Evolutionary conservation across 2,329 filamentous ascomycete species (phyloP).

Genomic region (Zelopaecilomyces penicillatus): DNA sequence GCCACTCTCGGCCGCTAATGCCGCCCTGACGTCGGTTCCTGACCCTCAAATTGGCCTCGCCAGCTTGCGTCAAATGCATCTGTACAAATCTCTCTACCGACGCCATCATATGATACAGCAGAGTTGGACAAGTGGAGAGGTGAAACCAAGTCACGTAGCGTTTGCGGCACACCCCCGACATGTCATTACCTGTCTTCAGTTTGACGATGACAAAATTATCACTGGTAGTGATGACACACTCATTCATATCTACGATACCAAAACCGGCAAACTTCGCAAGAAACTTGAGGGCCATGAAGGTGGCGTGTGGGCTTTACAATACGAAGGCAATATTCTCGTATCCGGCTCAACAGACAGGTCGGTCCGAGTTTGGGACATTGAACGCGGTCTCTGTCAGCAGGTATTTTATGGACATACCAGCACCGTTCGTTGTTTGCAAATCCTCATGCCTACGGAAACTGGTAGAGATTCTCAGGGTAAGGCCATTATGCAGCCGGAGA

Average conservation of each 20-base stretch:
- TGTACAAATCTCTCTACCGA: slow-evolving; percentile 94
- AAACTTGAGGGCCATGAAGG: slow-evolving; percentile 90
- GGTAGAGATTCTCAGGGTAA: slow-evolving; percentile 63
- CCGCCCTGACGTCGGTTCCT: slow-evolving; percentile 73
- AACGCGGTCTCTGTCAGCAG: slow-evolving; percentile 84
- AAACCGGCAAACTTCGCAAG: slow-evolving; percentile 76
- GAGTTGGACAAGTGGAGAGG: slow-evolving; percentile 81
- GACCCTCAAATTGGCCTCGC: slow-evolving; percentile 73
- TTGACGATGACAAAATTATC: slow-evolving; percentile 95
- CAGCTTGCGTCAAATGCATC: slow-evolving; percentile 72
- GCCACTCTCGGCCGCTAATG: slow-evolving; percentile 76
- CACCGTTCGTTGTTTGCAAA: slow-evolving; percentile 91
- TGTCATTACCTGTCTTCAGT: slow-evolving; percentile 95
- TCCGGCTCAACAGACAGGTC: slow-evolving; percentile 94
- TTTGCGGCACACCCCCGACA: slow-evolving; percentile 95
- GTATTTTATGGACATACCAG: slow-evolving; percentile 97
- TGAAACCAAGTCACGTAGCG: slow-evolving; percentile 83
- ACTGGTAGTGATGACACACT: slow-evolving; percentile 96
- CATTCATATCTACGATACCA: slow-evolving; percentile 97
- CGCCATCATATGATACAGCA: slow-evolving; percentile 84
- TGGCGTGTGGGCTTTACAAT: slow-evolving; percentile 95
- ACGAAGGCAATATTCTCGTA: slow-evolving; percentile 88
- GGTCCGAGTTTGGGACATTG: slow-evolving; percentile 99
- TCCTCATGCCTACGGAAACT: slow-evolving; percentile 76
- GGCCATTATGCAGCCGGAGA: slow-evolving; percentile 81